Evolutionary conservation across 306 rosid species (phyloP).

Genomic region (Aeschynomene evenia): DNA sequence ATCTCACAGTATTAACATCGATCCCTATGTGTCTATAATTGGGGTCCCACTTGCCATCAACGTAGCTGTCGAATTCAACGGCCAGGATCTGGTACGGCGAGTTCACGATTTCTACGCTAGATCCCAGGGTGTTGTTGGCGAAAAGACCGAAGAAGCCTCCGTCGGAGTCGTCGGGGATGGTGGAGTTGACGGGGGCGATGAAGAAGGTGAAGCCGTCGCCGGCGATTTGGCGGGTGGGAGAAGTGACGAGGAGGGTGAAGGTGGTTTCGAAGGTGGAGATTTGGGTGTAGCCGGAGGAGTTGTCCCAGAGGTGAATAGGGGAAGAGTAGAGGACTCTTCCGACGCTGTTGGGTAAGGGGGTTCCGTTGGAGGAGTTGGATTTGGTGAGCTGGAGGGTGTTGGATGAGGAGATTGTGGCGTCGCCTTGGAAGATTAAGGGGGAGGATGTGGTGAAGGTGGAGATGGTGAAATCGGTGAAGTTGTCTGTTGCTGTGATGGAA

Average conservation of each 20-base stretch:
- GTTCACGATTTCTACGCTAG: not conserved
- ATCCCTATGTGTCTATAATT: slow-evolving; percentile 11
- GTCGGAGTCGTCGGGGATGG: not conserved
- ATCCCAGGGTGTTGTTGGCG: not conserved
- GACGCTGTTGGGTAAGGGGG: not conserved
- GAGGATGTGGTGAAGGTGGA: not conserved
- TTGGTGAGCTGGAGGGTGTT: not conserved
- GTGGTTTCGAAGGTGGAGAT: not conserved
- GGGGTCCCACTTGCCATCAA: slow-evolving; percentile 22
- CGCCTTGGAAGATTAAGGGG: not conserved
- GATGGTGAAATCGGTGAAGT: not conserved
- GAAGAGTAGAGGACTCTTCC: not conserved
- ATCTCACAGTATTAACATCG: not conserved
- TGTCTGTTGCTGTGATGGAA: not conserved
- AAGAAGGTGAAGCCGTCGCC: not conserved
- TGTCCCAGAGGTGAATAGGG: not conserved
- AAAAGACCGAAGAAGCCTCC: not conserved
- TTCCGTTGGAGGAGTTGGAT: not conserved
- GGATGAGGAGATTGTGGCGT: not conserved
- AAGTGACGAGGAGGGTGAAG: not conserved
- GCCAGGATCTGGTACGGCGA: not conserved
- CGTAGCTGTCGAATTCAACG: slow-evolving; percentile 30
- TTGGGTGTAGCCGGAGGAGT: not conserved
- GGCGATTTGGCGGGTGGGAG: not conserved
- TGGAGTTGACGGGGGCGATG: not conserved